Evolutionary conservation across 208 protist species (phyloP), one percentile per base, ranked within the genome.

Genomic region (Leishmania turanica): DNA sequence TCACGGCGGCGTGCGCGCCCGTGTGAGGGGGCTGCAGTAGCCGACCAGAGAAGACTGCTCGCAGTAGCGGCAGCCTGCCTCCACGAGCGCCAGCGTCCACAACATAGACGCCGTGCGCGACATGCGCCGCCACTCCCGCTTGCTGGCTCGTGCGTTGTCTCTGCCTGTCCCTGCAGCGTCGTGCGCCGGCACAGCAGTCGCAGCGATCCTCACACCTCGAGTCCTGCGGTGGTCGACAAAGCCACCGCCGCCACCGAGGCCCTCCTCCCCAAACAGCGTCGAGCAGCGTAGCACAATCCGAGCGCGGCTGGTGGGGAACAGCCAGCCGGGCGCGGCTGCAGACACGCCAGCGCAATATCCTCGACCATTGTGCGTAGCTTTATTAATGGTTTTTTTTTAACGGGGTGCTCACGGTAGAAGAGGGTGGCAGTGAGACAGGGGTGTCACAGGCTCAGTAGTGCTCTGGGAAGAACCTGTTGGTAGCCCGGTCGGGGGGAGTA

Each of bases 321-420:
- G 60, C 42, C 74, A 81, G 80, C 84, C 84, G 45, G 68, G 70
- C 58, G 69, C 71, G 31, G 71, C 79, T 37, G 37, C 64, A 84
- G 70, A 80, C 84, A 81, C 15, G 79, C 75, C 51, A 81, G 69
- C 13, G 84, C 80, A 60, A 82, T 84, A 73, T 84, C 80, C 17
- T 58, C 64, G 24, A 24, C 42, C 0, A 45, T 9, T 34, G 34
- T 34, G 34, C 34, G 37, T 0, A 42, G 42, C 42, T 0, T 42
- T 2, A 42, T 34, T 34, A 34, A 34, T 34, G 34, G 0, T 34
- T 34, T 34, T 34, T 34, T 34, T 34, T 34, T 34, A 0, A 34
- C 0, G 34, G 34, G 34, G 34, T 34, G 34, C 42, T 45, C 8
- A 9, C 7, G 8, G 0, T 45, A 0, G 0, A 45, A 45, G 8